Evolutionary conservation across 352 stramenopile genomes (phyloP).

Genomic region (Phytophthora podocarpi): DNA sequence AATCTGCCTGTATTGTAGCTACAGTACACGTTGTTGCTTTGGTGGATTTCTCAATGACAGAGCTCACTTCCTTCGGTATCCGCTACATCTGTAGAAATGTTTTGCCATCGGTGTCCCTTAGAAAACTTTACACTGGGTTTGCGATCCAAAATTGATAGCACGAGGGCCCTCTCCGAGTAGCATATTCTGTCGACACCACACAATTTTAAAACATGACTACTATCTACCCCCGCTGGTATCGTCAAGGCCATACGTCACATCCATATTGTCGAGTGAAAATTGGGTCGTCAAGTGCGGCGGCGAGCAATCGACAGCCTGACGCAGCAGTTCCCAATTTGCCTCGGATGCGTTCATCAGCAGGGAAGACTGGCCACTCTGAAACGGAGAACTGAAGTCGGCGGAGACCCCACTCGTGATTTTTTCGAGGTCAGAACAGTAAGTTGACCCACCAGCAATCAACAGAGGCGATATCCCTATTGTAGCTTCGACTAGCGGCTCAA

Average conservation of each 20-base stretch:
- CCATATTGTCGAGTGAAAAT: conserved; percentile 8
- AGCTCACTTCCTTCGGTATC: no score
- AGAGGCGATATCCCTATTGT: neutral
- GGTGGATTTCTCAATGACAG: no score
- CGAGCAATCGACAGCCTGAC: conserved; percentile 8
- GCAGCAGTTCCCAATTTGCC: conserved; percentile 12
- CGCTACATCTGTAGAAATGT: no score
- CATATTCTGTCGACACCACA: no score
- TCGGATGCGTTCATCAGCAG: conserved; percentile 19
- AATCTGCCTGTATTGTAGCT: no score
- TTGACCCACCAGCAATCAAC: conserved; percentile 1
- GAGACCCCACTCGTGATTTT: conserved; percentile 6
- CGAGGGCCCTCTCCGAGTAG: no score
- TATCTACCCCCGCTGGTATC: no score
- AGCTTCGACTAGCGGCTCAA: conserved; percentile 10
- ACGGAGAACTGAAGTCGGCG: conserved; percentile 1
- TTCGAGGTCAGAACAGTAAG: conserved; percentile 12
- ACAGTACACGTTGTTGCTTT: no score
- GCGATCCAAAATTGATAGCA: no score
- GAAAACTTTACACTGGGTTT: no score
- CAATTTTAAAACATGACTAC: no score
- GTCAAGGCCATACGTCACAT: conserved; percentile 6
- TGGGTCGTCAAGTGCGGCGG: neutral
- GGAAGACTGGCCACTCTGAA: neutral
- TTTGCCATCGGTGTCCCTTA: no score